A percentile compares a stretch with the other conserved stretches of the same genome.
phyloP scores from a whole-genome alignment of 2,329 filamentous ascomycete species.

The Pyrenophora seminiperda region DNA sequence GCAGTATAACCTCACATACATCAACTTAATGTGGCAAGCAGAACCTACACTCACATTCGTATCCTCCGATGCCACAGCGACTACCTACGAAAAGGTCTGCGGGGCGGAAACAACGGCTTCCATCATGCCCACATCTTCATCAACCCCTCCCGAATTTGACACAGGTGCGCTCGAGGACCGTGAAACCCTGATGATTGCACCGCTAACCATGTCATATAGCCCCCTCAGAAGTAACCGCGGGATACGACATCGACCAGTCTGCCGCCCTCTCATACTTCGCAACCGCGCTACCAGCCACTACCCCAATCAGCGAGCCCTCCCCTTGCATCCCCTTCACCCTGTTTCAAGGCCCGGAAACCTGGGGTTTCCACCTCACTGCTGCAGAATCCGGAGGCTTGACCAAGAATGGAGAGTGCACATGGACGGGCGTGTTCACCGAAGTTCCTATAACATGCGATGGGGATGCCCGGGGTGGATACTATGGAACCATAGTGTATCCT shows the following conservation, averaged over 20 bases:
- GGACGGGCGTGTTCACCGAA: slow-evolving; percentile 9
- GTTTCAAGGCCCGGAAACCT: slow-evolving; percentile 13
- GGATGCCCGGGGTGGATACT: background rate
- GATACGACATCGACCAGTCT: background rate
- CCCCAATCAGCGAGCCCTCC: background rate
- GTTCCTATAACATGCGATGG: slow-evolving; percentile 11
- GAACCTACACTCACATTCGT: slow-evolving; percentile 2
- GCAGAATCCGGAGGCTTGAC: background rate
- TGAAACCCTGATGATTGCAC: background rate
- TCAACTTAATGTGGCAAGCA: slow-evolving; percentile 1
- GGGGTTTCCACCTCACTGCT: background rate
- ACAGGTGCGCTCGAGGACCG: background rate
- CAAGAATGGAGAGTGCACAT: slow-evolving; percentile 8
- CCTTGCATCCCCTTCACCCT: slow-evolving; percentile 6
- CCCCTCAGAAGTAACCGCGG: background rate
- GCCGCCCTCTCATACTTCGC: background rate
- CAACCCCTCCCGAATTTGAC: slow-evolving; percentile 10
- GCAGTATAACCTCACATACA: slow-evolving; percentile 7
- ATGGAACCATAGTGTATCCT: too few species aligned
- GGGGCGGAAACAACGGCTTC: background rate
- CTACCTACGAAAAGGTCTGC: slow-evolving; percentile 9
- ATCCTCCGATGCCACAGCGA: slow-evolving; percentile 9
- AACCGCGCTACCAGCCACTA: slow-evolving; percentile 35
- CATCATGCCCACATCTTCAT: slow-evolving; percentile 32
- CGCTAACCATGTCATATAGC: background rate